Percentiles rank a stretch among this genome's conserved stretches.
Conservation (phyloP, 257 asterid species). For the Jacaranda copaia region DNA sequence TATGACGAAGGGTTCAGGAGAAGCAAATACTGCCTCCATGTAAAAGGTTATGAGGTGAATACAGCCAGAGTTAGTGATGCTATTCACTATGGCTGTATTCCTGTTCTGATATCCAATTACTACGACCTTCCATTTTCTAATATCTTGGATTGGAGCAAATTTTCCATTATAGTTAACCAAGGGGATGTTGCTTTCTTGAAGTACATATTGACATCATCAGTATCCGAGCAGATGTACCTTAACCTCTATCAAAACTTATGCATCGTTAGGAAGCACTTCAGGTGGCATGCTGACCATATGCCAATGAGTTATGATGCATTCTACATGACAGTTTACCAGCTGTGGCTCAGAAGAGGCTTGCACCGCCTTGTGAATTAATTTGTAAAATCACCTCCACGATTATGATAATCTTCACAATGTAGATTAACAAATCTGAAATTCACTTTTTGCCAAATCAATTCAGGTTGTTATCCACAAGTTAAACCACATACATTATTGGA, state of each 20-base stretch:
- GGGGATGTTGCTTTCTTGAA: slow-evolving; percentile 57
- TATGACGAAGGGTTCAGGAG: slow-evolving; percentile 73
- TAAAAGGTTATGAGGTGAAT: slow-evolving; percentile 87
- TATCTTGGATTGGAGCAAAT: slow-evolving; percentile 73
- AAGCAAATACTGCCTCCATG: slow-evolving; percentile 81
- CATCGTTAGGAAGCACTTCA: slow-evolving; percentile 69
- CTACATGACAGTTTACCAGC: slow-evolving; percentile 80
- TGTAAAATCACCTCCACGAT: no score
- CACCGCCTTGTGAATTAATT: slow-evolving; percentile 32
- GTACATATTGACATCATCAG: slow-evolving; percentile 55
- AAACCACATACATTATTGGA: no score
- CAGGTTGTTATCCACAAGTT: no score
- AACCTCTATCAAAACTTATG: slow-evolving; percentile 56
- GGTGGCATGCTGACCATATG: slow-evolving; percentile 51
- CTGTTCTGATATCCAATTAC: slow-evolving; percentile 75
- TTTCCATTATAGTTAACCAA: slow-evolving; percentile 63
- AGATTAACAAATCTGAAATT: no score
- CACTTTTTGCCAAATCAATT: no score
- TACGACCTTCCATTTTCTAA: slow-evolving; percentile 84
- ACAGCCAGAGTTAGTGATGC: slow-evolving; percentile 86
- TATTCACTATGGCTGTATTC: slow-evolving; percentile 77
- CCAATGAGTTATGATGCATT: slow-evolving; percentile 68
- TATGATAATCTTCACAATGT: no score
- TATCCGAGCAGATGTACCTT: slow-evolving; percentile 54
- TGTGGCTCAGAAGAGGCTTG: slow-evolving; percentile 77